Percentiles rank a stretch among this genome's conserved stretches.
phyloP scores from a whole-genome alignment of 108 stramenopile genomes.

The Epithemia pelagica region DNA sequence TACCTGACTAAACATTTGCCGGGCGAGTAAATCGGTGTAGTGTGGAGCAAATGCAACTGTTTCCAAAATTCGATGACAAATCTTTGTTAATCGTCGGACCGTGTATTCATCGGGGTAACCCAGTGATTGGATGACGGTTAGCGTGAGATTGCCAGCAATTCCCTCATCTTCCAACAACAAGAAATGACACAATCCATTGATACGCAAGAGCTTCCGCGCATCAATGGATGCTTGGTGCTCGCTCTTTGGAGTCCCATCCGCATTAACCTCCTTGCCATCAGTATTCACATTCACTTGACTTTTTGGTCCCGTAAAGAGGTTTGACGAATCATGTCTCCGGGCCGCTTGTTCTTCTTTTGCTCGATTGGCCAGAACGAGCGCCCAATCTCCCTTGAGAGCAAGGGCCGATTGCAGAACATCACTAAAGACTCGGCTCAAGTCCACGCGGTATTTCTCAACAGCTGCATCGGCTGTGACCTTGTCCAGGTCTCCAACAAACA shows the following conservation, averaged over 20 bases:
- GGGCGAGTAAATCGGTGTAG: slow-evolving; percentile 69
- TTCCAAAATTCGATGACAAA: slow-evolving; percentile 85
- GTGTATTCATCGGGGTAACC: slow-evolving; percentile 85
- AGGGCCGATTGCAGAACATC: slow-evolving; percentile 71
- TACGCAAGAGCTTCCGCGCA: slow-evolving; percentile 66
- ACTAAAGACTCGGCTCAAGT: slow-evolving; percentile 61
- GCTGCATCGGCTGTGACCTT: slow-evolving; percentile 66
- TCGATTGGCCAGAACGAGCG: slow-evolving; percentile 40
- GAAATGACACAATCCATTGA: slow-evolving; percentile 75
- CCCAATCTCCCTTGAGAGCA: slow-evolving; percentile 66
- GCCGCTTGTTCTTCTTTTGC: slow-evolving; percentile 54
- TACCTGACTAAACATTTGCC: slow-evolving; percentile 58
- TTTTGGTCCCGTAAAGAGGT: slow-evolving; percentile 26
- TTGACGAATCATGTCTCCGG: slow-evolving; percentile 29
- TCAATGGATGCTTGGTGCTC: slow-evolving; percentile 50
- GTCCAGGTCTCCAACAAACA: slow-evolving; percentile 85
- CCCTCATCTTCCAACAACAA: slow-evolving; percentile 69
- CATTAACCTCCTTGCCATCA: slow-evolving; percentile 52
- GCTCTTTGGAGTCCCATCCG: slow-evolving; percentile 59
- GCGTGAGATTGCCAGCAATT: slow-evolving; percentile 65
- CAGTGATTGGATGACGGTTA: slow-evolving; percentile 66
- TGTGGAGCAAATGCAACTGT: slow-evolving; percentile 70
- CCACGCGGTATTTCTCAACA: slow-evolving; percentile 75
- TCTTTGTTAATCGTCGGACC: slow-evolving; percentile 68
- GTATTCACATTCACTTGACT: slow-evolving; percentile 33